A percentile compares a stretch with the other conserved stretches of the same genome.
phyloP scores from a whole-genome alignment of 371 early-diverging fungal genomes.

The Basidiobolus meristosporus region DNA sequence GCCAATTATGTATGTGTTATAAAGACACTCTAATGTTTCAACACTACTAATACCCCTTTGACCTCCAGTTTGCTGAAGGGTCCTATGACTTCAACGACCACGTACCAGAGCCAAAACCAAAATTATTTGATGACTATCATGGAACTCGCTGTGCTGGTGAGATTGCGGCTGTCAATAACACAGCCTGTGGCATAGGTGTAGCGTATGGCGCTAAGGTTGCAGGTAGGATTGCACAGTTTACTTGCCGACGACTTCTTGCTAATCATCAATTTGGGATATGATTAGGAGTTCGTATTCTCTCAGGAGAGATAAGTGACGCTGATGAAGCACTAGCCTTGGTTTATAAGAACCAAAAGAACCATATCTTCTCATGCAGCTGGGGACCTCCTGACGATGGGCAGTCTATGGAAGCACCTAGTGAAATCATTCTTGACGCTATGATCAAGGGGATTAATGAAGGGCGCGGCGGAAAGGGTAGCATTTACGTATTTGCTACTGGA shows the following conservation, averaged over 20 bases:
- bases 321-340: slow-evolving; percentile 85
- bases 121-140: slow-evolving; percentile 63
- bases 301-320: slow-evolving; percentile 63
- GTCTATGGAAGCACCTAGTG: slow-evolving; percentile 73
- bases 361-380: slow-evolving; percentile 90
- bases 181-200: slow-evolving; percentile 89
- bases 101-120: slow-evolving; percentile 53
- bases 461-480: slow-evolving; percentile 63
- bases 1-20: slow-evolving; percentile 64
- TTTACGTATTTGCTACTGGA: slow-evolving; percentile 90
- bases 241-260: too few relatives aligned
- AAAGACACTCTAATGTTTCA: too few relatives aligned
- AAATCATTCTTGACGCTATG: slow-evolving; percentile 61
- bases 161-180: slow-evolving; percentile 77
- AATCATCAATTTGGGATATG: background rate
- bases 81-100: slow-evolving; percentile 89
- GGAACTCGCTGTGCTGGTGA: slow-evolving; percentile 96
- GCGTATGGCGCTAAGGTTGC: slow-evolving; percentile 77
- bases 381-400: slow-evolving; percentile 87
- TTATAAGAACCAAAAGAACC: slow-evolving; percentile 65
- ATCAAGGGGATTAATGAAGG: slow-evolving; percentile 67
- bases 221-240: too few relatives aligned
- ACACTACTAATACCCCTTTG: too few relatives aligned
- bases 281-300: slow-evolving; percentile 71
- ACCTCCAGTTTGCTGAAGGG: slow-evolving; percentile 43